phyloP scores from a whole-genome alignment of 345 rosid genomes.

The Ricinus communis region DNA sequence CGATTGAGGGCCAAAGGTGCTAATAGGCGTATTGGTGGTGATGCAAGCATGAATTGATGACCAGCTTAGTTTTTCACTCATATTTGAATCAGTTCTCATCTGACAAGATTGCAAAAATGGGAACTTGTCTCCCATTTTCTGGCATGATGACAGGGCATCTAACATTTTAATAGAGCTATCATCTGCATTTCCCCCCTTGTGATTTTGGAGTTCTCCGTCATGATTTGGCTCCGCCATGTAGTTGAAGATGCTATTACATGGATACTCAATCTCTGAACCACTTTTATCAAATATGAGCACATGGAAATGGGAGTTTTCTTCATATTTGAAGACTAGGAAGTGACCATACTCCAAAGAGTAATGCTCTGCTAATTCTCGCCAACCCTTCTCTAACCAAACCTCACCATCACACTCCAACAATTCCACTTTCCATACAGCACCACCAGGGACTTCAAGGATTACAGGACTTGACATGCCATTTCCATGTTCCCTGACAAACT shows the following conservation, averaged over 20 bases:
- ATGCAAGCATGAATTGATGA: no score
- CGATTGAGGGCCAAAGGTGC: no score
- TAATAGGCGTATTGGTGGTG: no score
- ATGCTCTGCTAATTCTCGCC: slow-evolving; percentile 28
- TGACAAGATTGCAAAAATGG: no score
- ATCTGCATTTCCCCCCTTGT: no score
- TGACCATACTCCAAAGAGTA: not conserved
- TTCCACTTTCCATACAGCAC: slow-evolving; percentile 31
- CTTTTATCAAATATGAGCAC: slow-evolving; percentile 21
- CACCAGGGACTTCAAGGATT: slow-evolving; percentile 24
- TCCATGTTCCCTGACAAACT: slow-evolving; percentile 24
- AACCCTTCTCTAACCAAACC: slow-evolving; percentile 26
- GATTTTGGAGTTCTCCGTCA: no score
- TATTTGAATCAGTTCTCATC: no score
- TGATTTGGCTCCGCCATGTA: not conserved
- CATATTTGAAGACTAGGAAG: slow-evolving; percentile 3
- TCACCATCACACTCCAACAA: slow-evolving; percentile 16
- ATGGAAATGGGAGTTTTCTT: slow-evolving; percentile 19
- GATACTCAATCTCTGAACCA: slow-evolving; percentile 33
- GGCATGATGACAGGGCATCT: no score
- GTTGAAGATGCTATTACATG: not conserved
- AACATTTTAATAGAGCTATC: no score
- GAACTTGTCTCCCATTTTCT: no score
- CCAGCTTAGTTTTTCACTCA: no score
- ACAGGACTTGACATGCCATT: slow-evolving; percentile 9